A percentile compares a stretch with the other conserved stretches of the same genome.
Evolutionary conservation across 768 basidiomycete genomes (phyloP).

Genomic region (Leccinellum rugosiceps): DNA sequence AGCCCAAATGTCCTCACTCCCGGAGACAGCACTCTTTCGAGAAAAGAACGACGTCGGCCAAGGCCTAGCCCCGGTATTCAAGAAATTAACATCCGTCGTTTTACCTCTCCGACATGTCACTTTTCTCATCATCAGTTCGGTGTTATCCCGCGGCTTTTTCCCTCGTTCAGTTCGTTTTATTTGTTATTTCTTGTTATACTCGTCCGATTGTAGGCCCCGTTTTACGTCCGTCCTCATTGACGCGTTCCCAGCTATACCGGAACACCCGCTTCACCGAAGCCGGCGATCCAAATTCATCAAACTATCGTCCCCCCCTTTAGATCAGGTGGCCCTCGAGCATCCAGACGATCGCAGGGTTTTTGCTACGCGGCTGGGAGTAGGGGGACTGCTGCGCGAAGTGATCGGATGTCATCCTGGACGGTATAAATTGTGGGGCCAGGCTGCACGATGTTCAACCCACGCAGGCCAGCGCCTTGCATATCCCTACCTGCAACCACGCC

Average conservation of each 20-base stretch:
- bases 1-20: not conserved
- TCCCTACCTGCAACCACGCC: not conserved
- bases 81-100: slow-evolving; percentile 6
- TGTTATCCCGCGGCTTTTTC: slow-evolving; percentile 5
- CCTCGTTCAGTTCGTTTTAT: not conserved
- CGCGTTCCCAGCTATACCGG: slow-evolving; percentile 17
- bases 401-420: slow-evolving; percentile 4
- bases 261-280: slow-evolving; percentile 19
- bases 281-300: slow-evolving; percentile 10
- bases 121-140: slow-evolving; percentile 5
- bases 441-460: not conserved
- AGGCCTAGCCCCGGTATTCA: slow-evolving; percentile 14
- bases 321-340: not conserved
- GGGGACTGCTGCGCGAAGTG: not conserved
- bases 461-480: slow-evolving; percentile 4
- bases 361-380: not conserved
- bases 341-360: not conserved
- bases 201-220: slow-evolving; percentile 13
- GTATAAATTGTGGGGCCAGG: slow-evolving; percentile 11
- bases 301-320: not conserved
- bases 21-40: not conserved
- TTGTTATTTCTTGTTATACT: slow-evolving; percentile 1
- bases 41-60: not conserved
- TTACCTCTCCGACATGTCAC: not conserved
- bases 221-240: slow-evolving; percentile 10